Percentiles rank a stretch among this genome's conserved stretches.
phyloP scores from a whole-genome alignment of 2,329 filamentous ascomycete genomes.

The Blastomyces emzantsi region DNA sequence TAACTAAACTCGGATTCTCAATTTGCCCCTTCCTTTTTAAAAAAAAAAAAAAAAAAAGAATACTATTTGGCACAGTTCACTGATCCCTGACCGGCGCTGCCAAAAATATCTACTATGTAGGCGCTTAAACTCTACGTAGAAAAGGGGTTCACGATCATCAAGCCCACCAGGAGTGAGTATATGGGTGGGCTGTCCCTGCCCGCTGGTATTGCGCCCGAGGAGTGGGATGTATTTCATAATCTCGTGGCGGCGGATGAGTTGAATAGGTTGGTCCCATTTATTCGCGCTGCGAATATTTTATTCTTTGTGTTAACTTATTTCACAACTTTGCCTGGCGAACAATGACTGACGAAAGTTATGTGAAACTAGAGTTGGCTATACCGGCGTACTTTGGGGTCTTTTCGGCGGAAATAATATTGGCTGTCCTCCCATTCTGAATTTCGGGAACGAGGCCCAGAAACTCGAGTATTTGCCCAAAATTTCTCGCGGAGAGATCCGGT shows the following conservation, averaged over 20 bases:
- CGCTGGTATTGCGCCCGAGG: constrained; percentile 38
- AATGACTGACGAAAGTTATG: not conserved
- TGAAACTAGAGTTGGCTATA: constrained; percentile 42
- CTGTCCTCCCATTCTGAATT: constrained; percentile 53
- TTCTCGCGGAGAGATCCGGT: constrained; percentile 50
- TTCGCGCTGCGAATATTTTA: not conserved
- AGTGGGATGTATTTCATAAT: constrained; percentile 50
- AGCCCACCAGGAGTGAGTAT: constrained; percentile 33
- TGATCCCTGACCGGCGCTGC: not conserved
- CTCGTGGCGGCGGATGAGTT: constrained; percentile 50
- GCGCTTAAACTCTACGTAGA: constrained; percentile 33
- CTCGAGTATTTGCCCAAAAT: constrained; percentile 50
- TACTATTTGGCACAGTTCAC: not conserved
- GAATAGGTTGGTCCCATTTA: constrained; percentile 10
- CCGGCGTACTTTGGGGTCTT: constrained; percentile 50
- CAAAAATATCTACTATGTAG: constrained; percentile 11
- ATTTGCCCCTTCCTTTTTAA: too few relatives aligned
- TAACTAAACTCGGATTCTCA: too few relatives aligned
- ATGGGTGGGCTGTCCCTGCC: constrained; percentile 34
- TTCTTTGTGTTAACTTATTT: not conserved
- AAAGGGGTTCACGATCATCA: constrained; percentile 33
- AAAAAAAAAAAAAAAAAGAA: too few relatives aligned
- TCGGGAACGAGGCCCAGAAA: constrained; percentile 53
- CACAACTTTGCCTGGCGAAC: not conserved
- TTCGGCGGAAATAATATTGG: constrained; percentile 55